Conservation (phyloP, 2,329 filamentous ascomycete genomes). For the Dothiorella sarmentorum region DNA sequence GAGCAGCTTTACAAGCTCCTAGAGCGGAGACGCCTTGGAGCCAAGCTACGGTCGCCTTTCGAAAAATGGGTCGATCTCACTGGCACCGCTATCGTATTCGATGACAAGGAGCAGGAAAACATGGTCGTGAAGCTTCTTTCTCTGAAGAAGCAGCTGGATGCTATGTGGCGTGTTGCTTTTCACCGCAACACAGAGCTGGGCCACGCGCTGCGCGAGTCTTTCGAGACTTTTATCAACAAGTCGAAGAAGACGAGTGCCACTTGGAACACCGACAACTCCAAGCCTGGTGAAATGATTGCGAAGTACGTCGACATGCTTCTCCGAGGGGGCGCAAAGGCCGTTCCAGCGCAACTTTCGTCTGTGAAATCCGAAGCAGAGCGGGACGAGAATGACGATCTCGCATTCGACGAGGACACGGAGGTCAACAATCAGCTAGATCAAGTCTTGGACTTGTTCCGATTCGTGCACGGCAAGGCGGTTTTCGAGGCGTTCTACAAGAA, state of each 20-base stretch:
- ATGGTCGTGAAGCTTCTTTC: conserved; percentile 84
- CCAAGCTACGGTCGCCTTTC: conserved; percentile 69
- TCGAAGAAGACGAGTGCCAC: conserved; percentile 65
- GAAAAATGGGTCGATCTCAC: conserved; percentile 72
- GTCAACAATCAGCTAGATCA: conserved; percentile 90
- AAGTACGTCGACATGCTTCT: conserved; percentile 92
- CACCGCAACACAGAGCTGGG: conserved; percentile 71
- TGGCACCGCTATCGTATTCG: conserved; percentile 74
- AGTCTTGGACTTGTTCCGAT: conserved; percentile 89
- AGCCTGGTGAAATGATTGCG: conserved; percentile 97
- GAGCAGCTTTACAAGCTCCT: conserved; percentile 76
- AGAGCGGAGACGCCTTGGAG: conserved; percentile 65
- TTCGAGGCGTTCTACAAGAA: conserved; percentile 99
- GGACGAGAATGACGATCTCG: conserved; percentile 59
- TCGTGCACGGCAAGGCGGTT: conserved; percentile 94
- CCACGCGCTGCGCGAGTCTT: conserved; percentile 77
- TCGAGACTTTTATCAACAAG: conserved; percentile 90
- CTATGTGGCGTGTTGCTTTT: conserved; percentile 74
- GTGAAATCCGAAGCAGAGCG: conserved; percentile 59
- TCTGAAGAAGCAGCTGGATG: conserved; percentile 75
- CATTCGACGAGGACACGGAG: conserved; percentile 85
- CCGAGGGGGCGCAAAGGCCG: conserved; percentile 79
- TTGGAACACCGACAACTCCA: conserved; percentile 81
- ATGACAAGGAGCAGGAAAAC: conserved; percentile 71
- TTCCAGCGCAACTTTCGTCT: conserved; percentile 63